A percentile compares a stretch with the other conserved stretches of the same genome.
phyloP scores from a whole-genome alignment of 257 asterid species.

The Fraxinus quadrangulata region DNA sequence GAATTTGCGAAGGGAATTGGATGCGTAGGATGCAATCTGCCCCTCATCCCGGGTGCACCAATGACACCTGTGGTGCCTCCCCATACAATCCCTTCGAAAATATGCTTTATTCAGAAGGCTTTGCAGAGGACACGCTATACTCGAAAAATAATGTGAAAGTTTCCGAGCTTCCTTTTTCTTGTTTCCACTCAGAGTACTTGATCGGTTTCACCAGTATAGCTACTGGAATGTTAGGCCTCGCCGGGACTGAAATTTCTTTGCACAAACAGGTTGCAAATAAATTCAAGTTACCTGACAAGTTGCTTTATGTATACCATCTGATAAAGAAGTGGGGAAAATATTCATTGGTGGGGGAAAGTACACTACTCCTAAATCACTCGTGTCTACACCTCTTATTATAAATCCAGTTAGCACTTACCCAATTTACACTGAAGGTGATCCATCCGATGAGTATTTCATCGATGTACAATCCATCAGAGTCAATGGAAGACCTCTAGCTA shows the following conservation, averaged over 20 bases:
- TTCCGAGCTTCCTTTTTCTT: neutral
- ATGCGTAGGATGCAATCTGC: neutral
- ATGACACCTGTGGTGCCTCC: neutral
- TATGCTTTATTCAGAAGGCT: neutral
- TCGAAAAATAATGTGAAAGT: too few species aligned
- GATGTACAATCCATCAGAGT: constrained; percentile 27
- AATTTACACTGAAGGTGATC: constrained; percentile 14
- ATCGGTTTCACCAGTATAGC: neutral
- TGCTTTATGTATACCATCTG: neutral
- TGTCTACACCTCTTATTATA: constrained; percentile 16
- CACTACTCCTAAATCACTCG: neutral
- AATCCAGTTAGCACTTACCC: constrained; percentile 24
- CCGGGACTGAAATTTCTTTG: neutral
- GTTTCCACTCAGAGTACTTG: neutral
- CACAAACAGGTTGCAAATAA: neutral
- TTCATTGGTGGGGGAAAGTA: neutral
- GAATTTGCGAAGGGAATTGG: neutral
- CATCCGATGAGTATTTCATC: constrained; percentile 24
- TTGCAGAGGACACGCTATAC: neutral
- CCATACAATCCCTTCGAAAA: neutral
- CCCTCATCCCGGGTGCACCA: neutral
- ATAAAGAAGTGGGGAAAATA: neutral
- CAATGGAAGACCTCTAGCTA: neutral
- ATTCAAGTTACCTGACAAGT: neutral
- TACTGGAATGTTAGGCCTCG: neutral